phyloP scores from a whole-genome alignment of 106 monocot genomes.

The Gastrodia elata region DNA sequence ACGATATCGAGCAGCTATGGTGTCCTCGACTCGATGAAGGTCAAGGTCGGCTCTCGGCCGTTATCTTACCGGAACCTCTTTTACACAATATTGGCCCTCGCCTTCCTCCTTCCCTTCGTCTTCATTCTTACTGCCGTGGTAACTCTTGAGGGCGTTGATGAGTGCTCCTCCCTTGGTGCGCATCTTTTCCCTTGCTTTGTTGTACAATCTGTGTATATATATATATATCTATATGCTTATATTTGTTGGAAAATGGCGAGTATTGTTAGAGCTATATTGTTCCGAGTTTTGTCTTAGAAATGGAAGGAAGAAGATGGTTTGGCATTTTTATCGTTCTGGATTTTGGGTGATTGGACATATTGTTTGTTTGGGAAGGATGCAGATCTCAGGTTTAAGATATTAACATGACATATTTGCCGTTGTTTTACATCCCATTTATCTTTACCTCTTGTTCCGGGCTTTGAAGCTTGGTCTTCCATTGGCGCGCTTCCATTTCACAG shows the following conservation, averaged over 20 bases:
- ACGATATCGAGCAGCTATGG: slow-evolving; percentile 80
- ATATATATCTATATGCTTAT: background rate
- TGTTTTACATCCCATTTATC: too few relatives aligned
- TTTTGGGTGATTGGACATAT: too few relatives aligned
- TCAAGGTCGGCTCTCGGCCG: slow-evolving; percentile 60
- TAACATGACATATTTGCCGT: too few relatives aligned
- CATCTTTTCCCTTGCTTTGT: background rate
- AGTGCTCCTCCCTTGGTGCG: slow-evolving; percentile 68
- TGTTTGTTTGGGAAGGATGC: too few relatives aligned
- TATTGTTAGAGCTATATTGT: too few relatives aligned
- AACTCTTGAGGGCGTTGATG: slow-evolving; percentile 64
- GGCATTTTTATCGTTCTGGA: too few relatives aligned
- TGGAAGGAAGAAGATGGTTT: too few relatives aligned
- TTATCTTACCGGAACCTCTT: slow-evolving; percentile 59
- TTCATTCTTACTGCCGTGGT: slow-evolving; percentile 63
- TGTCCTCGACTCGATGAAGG: slow-evolving; percentile 75
- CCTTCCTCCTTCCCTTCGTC: slow-evolving; percentile 61
- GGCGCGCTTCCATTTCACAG: too few relatives aligned
- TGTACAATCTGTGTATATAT: background rate
- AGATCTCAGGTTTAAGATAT: too few relatives aligned
- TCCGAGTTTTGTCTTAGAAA: too few relatives aligned
- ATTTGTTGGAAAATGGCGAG: background rate
- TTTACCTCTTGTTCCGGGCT: too few relatives aligned
- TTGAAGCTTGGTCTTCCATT: too few relatives aligned
- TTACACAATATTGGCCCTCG: slow-evolving; percentile 48